Percentiles rank a stretch among this genome's conserved stretches.
phyloP scores from a whole-genome alignment of 768 basidiomycete genomes.

The Tylopilus felleus region DNA sequence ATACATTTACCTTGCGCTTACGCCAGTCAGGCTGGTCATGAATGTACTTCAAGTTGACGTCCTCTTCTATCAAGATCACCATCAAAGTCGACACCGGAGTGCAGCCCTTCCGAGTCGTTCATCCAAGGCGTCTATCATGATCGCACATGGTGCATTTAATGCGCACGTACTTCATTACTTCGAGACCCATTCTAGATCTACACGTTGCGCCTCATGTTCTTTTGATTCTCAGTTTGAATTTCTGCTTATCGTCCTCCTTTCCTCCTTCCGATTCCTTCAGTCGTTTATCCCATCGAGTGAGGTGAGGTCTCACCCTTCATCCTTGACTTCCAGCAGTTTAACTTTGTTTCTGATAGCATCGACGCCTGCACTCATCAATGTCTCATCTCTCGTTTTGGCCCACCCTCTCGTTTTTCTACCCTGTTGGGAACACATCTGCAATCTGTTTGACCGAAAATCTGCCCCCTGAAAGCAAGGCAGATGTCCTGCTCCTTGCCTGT shows the following conservation, averaged over 20 bases:
- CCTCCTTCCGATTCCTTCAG: not conserved
- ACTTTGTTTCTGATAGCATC: not conserved
- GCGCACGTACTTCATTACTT: not conserved
- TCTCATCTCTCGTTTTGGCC: conserved; percentile 18
- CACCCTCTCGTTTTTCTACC: conserved; percentile 44
- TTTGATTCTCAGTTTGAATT: not conserved
- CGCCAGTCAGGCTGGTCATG: too few relatives aligned
- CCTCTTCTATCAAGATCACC: too few relatives aligned
- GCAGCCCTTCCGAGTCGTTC: too few relatives aligned
- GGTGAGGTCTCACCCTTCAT: too few relatives aligned
- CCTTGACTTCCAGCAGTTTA: too few relatives aligned
- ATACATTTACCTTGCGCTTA: too few relatives aligned
- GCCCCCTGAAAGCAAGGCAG: conserved; percentile 37
- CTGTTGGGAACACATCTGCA: conserved; percentile 57
- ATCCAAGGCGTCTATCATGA: not conserved
- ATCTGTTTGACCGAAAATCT: conserved; percentile 47
- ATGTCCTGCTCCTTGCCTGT: conserved; percentile 50
- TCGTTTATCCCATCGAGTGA: not conserved
- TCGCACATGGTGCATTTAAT: not conserved
- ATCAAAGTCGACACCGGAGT: too few relatives aligned
- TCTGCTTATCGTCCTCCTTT: not conserved
- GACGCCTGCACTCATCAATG: conserved; percentile 4
- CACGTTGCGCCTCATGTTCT: not conserved
- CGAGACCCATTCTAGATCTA: not conserved
- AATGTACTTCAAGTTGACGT: too few relatives aligned